Evolutionary conservation across 495 filamentous ascomycete species (phyloP).

Genomic region (Aspergillus egyptiacus): DNA sequence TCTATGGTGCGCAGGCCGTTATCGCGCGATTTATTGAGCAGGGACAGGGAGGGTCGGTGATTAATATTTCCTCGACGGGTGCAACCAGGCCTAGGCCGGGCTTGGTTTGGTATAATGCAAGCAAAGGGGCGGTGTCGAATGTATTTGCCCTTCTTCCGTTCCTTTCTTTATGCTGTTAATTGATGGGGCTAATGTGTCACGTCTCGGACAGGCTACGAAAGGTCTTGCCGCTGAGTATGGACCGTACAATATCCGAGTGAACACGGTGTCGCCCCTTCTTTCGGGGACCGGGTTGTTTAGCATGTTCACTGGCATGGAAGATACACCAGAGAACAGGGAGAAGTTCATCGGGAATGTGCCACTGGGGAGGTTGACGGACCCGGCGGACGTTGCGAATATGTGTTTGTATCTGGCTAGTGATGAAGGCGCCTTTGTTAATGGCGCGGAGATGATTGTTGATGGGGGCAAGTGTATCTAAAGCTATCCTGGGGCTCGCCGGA

Average conservation of each 20-base stretch:
- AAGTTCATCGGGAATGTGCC: slow-evolving; percentile 64
- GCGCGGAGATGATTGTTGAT: slow-evolving; percentile 43
- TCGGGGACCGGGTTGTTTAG: slow-evolving; percentile 60
- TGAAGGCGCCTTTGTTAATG: slow-evolving; percentile 66
- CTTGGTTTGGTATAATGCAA: slow-evolving; percentile 65
- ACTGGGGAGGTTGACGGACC: slow-evolving; percentile 56
- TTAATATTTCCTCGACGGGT: slow-evolving; percentile 63
- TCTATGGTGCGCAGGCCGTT: slow-evolving; percentile 45
- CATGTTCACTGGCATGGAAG: slow-evolving; percentile 58
- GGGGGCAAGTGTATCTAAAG: slow-evolving; percentile 34
- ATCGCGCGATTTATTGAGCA: slow-evolving; percentile 52
- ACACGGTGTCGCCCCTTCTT: slow-evolving; percentile 56
- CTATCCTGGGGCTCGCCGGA: too few species aligned
- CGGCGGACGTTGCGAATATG: slow-evolving; percentile 61
- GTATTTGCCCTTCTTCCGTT: slow-evolving; percentile 28
- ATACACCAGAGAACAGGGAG: slow-evolving; percentile 61
- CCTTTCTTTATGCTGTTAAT: not conserved
- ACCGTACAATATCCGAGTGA: slow-evolving; percentile 58
- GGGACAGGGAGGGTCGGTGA: slow-evolving; percentile 53
- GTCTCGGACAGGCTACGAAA: slow-evolving; percentile 45
- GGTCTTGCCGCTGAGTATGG: slow-evolving; percentile 65
- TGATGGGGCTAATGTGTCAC: not conserved
- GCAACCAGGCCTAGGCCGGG: slow-evolving; percentile 58
- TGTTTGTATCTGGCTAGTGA: slow-evolving; percentile 61
- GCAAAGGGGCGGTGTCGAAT: slow-evolving; percentile 60